Percentiles rank a stretch among this genome's conserved stretches.
Conservation (phyloP, 164 flowering plant species). For the Amborella trichopoda region DNA sequence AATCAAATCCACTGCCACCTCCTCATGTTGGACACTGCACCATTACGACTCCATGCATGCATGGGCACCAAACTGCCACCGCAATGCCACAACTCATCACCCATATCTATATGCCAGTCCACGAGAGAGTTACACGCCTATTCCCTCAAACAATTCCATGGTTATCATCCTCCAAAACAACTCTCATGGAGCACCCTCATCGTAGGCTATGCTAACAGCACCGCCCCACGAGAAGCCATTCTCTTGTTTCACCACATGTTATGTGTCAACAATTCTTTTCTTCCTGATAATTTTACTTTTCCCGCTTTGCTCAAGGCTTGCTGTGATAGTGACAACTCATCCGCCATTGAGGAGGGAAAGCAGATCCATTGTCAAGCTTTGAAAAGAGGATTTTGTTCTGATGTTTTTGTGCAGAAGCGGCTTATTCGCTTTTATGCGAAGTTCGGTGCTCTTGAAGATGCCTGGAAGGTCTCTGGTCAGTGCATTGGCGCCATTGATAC, state of each 20-base stretch:
- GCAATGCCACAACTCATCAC: too few species aligned
- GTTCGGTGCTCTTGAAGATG: background rate
- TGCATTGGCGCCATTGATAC: background rate
- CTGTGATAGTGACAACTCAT: background rate
- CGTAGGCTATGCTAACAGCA: background rate
- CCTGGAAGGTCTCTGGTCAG: background rate
- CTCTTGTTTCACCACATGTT: background rate
- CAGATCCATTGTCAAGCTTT: conserved; percentile 1
- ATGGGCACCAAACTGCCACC: too few species aligned
- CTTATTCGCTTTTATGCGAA: conserved; percentile 2
- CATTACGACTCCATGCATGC: too few species aligned
- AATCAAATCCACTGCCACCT: too few species aligned
- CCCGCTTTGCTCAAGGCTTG: background rate
- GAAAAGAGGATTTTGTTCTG: background rate
- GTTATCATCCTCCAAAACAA: too few species aligned
- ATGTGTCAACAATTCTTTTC: background rate
- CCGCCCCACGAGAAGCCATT: background rate
- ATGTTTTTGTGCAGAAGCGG: conserved; percentile 3
- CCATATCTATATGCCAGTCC: too few species aligned
- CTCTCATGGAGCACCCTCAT: background rate
- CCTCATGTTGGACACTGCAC: too few species aligned
- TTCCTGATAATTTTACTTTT: conserved; percentile 1
- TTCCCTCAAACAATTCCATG: too few species aligned
- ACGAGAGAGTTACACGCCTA: too few species aligned
- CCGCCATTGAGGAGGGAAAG: conserved; percentile 3